A percentile compares a stretch with the other conserved stretches of the same genome.
These are phyloP conservation scores for Cryptomeria japonica DNA, from an alignment of 75 land plant species.

Conservation along the genomic window DNA sequence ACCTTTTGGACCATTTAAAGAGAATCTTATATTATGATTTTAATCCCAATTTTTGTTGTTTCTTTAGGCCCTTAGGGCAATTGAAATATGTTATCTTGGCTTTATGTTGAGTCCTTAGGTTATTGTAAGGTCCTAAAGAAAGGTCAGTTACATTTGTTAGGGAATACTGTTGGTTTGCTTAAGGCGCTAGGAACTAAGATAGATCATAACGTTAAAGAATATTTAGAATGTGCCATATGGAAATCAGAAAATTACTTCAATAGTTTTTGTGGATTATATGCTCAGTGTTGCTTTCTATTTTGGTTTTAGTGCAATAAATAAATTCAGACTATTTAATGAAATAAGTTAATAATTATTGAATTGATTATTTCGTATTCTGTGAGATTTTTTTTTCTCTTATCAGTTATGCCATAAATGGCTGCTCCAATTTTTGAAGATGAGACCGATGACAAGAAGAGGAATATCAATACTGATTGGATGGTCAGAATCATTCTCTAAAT, in stretches of 20 bases:
- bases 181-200: neutral
- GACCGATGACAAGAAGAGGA: neutral
- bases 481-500: neutral
- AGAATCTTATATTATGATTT: neutral
- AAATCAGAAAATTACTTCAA: neutral
- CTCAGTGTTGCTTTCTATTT: too few species aligned
- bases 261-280: neutral
- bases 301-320: neutral
- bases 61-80: neutral
- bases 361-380: neutral
- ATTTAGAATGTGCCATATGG: neutral
- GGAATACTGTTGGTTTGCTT: neutral
- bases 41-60: neutral
- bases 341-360: neutral
- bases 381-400: neutral
- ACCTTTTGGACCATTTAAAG: neutral
- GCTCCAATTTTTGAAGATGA: neutral
- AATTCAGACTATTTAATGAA: neutral
- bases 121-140: neutral
- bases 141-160: neutral
- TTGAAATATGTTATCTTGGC: neutral
- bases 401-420: neutral
- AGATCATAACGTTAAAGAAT: neutral
- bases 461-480: neutral
- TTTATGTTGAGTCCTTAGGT: neutral